These are phyloP conservation scores for Erodium chrysanthum DNA, from an alignment of 441 rosid genomes.

Conservation along the genomic window DNA sequence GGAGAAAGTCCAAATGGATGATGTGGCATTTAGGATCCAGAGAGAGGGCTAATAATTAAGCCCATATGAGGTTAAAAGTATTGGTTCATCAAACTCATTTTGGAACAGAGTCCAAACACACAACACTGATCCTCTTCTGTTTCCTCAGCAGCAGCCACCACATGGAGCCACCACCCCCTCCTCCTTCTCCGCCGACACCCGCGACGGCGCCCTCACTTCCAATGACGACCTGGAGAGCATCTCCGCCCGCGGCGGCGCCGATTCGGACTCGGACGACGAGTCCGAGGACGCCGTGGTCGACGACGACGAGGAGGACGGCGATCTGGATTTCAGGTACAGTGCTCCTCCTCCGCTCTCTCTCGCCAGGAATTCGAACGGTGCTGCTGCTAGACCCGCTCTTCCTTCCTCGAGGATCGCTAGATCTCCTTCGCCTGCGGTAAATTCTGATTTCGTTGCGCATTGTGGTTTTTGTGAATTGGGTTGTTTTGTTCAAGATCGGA, in stretches of 20 bases:
- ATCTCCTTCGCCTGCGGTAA: constrained; percentile 73
- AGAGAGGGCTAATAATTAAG: too few species aligned
- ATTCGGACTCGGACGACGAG: constrained; percentile 75
- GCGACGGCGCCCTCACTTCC: constrained; percentile 79
- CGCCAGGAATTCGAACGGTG: constrained; percentile 32
- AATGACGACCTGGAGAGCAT: constrained; percentile 96
- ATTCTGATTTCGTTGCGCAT: constrained; percentile 5
- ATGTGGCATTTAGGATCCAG: too few species aligned
- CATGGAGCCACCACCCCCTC: too few species aligned
- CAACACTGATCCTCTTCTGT: too few species aligned
- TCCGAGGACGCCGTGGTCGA: constrained; percentile 67
- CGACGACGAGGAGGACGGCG: constrained; percentile 42
- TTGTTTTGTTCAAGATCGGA: background rate
- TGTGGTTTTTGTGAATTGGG: background rate
- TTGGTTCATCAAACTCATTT: too few species aligned
- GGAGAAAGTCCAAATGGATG: too few species aligned
- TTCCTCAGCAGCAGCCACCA: too few species aligned
- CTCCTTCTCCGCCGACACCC: constrained; percentile 40
- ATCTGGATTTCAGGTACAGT: constrained; percentile 65
- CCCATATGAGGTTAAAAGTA: too few species aligned
- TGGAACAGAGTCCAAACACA: too few species aligned
- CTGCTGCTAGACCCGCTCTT: constrained; percentile 16
- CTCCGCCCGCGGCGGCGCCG: constrained; percentile 69
- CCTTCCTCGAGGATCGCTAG: constrained; percentile 37
- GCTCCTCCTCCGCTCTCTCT: constrained; percentile 77